Evolutionary conservation across 2,329 filamentous ascomycete genomes (phyloP).

Genomic region (Colletotrichum ledebouriae): DNA sequence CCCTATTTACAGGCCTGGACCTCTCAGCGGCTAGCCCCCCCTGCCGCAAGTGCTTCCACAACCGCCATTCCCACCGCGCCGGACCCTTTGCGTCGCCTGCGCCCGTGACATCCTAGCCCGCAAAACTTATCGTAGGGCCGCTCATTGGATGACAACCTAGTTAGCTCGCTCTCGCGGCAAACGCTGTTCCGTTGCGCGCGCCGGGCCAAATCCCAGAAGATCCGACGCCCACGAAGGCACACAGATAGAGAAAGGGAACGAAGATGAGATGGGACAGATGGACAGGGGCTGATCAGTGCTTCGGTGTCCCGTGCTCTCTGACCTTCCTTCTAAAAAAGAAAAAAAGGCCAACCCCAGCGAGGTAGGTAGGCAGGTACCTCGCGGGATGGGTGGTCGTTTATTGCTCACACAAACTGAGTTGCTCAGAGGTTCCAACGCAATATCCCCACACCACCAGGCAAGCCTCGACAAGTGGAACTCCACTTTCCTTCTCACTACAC

Average conservation of each 20-base stretch:
- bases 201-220: slow-evolving; percentile 9
- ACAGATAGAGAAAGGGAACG: neutral
- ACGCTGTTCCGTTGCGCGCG: slow-evolving; percentile 7
- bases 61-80: slow-evolving; percentile 35
- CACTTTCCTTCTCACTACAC: slow-evolving; percentile 35
- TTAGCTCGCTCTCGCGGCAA: slow-evolving; percentile 4
- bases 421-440: slow-evolving; percentile 30
- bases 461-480: slow-evolving; percentile 41
- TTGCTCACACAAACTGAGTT: slow-evolving; percentile 28
- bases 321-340: neutral
- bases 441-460: slow-evolving; percentile 41
- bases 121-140: neutral
- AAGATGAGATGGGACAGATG: slow-evolving; percentile 19
- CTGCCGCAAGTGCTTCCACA: slow-evolving; percentile 38
- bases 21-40: neutral
- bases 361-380: neutral
- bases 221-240: slow-evolving; percentile 1
- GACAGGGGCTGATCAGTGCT: slow-evolving; percentile 10
- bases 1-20: neutral
- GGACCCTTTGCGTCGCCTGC: slow-evolving; percentile 34
- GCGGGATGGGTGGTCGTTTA: slow-evolving; percentile 13
- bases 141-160: neutral
- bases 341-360: slow-evolving; percentile 10
- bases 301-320: slow-evolving; percentile 12
- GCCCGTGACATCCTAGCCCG: slow-evolving; percentile 29